Evolutionary conservation across 257 asterid genomes (phyloP).

Genomic region (Capsicum pubescens): DNA sequence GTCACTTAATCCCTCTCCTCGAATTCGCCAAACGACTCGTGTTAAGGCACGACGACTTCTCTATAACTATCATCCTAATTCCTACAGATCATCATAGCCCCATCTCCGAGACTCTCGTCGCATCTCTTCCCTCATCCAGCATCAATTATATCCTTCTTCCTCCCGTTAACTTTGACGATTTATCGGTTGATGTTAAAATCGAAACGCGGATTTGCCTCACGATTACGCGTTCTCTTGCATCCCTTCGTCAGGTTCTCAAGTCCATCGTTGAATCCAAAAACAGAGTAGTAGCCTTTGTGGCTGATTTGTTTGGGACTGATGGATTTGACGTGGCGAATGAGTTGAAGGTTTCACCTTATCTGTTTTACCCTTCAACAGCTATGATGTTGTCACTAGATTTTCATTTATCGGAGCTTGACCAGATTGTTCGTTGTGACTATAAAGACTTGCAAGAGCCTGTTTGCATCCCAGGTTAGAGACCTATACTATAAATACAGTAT

Average conservation of each 20-base stretch:
- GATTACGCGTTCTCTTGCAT: background rate
- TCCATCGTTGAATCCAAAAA: background rate
- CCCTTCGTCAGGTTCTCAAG: background rate
- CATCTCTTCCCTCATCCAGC: conserved; percentile 49
- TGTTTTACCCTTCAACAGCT: conserved; percentile 36
- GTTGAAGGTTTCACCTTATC: conserved; percentile 24
- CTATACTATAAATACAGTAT: no score
- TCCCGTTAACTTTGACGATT: conserved; percentile 49
- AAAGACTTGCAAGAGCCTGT: conserved; percentile 28
- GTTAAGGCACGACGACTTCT: conserved; percentile 53
- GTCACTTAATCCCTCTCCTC: conserved; percentile 72
- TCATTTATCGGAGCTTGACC: conserved; percentile 34
- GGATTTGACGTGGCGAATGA: conserved; percentile 39
- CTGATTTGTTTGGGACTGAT: conserved; percentile 33
- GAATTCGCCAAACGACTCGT: conserved; percentile 62
- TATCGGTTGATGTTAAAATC: conserved; percentile 43
- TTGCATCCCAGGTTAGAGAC: background rate
- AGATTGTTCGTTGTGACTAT: background rate
- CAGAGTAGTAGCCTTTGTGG: conserved; percentile 31
- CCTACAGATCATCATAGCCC: conserved; percentile 52
- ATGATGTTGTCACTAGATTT: conserved; percentile 26
- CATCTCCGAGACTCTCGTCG: conserved; percentile 49
- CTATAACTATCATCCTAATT: conserved; percentile 51
- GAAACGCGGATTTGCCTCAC: conserved; percentile 35
- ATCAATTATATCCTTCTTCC: conserved; percentile 53